Evolutionary conservation across 2,329 filamentous ascomycete genomes (phyloP).

Genomic region (Penicillium thymicola): DNA sequence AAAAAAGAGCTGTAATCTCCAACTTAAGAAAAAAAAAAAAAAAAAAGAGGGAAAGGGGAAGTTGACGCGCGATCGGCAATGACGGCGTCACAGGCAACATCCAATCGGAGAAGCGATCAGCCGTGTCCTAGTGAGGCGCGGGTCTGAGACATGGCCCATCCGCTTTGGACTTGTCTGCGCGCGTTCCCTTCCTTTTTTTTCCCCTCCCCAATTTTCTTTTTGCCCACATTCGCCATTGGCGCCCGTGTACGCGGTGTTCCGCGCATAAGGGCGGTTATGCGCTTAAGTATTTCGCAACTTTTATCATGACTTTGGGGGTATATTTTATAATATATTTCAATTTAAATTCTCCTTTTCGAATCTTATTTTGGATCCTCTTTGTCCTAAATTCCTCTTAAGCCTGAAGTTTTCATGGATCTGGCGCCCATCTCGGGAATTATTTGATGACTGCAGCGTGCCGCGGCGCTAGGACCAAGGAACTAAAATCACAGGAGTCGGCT

Average conservation of each 20-base stretch:
- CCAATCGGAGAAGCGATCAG: constrained; percentile 26
- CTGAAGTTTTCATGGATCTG: background rate
- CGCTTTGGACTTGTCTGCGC: constrained; percentile 1
- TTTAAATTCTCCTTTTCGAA: background rate
- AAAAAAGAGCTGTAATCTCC: background rate
- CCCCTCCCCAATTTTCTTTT: background rate
- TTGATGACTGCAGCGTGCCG: constrained; percentile 14
- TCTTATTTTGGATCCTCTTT: background rate
- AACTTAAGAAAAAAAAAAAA: background rate
- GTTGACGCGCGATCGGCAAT: constrained; percentile 42
- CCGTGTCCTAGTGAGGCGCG: constrained; percentile 22
- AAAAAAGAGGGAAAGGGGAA: constrained; percentile 14
- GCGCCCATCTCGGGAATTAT: constrained; percentile 9
- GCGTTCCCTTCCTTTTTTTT: background rate
- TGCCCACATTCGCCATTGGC: constrained; percentile 5
- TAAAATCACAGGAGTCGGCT: constrained; percentile 5
- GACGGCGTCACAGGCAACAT: constrained; percentile 25
- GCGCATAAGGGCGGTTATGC: constrained; percentile 10
- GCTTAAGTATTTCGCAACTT: background rate
- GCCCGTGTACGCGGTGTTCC: constrained; percentile 4
- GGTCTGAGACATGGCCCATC: constrained; percentile 24
- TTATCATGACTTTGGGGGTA: background rate
- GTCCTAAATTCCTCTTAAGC: background rate
- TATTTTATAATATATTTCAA: background rate
- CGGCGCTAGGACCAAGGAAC: constrained; percentile 10